Evolutionary conservation across 139 green algal genomes (phyloP).

Genomic region (Edaphochlamys debaryana): DNA sequence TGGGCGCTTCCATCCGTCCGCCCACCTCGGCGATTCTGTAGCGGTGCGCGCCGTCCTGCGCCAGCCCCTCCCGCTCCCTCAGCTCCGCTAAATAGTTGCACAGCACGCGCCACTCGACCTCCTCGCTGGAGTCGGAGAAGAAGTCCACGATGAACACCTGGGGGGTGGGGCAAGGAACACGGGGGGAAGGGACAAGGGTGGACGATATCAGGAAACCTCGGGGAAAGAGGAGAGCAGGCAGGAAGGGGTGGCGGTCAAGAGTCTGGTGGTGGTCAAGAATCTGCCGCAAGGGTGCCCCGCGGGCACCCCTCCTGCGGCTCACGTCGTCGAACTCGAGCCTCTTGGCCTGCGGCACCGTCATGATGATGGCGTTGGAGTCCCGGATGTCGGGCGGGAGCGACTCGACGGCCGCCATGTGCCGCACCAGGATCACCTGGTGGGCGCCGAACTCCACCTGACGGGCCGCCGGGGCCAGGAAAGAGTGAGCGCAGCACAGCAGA

Average conservation of each 20-base stretch:
- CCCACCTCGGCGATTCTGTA: too few species aligned
- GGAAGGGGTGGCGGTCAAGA: too few species aligned
- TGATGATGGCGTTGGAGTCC: conserved; percentile 68
- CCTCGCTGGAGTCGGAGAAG: conserved; percentile 64
- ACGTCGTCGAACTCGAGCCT: conserved; percentile 83
- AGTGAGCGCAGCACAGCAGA: too few species aligned
- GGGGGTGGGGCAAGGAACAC: too few species aligned
- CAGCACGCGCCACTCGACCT: conserved; percentile 75
- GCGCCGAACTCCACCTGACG: conserved; percentile 67
- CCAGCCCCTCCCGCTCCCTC: neutral
- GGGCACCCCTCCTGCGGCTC: neutral
- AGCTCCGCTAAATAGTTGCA: conserved; percentile 60
- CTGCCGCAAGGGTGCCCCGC: neutral
- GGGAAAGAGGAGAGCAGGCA: neutral
- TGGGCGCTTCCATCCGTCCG: too few species aligned
- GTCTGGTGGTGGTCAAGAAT: too few species aligned
- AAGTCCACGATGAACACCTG: conserved; percentile 71
- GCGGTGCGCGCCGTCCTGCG: neutral
- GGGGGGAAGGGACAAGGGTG: too few species aligned
- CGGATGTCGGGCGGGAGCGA: conserved; percentile 61
- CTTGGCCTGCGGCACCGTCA: conserved; percentile 79
- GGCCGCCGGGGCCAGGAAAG: too few species aligned
- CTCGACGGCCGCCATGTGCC: conserved; percentile 50
- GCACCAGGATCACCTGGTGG: conserved; percentile 83
- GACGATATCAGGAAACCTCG: too few species aligned